These are phyloP conservation scores for Macrolepiota albuminosa DNA, from an alignment of 768 basidiomycete genomes.

Conservation along the genomic window DNA sequence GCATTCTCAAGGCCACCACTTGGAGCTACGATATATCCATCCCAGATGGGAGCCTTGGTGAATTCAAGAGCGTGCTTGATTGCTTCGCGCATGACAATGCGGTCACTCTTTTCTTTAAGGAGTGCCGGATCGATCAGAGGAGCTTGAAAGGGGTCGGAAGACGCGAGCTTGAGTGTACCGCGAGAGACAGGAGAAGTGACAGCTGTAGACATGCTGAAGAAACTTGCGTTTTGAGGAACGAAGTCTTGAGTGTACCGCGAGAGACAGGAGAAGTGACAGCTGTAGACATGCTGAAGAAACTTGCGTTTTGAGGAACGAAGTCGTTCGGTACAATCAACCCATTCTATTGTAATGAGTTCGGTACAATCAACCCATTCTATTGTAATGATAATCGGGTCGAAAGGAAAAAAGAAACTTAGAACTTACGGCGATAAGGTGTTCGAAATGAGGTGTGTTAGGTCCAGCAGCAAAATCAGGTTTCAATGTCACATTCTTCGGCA, in stretches of 20 bases:
- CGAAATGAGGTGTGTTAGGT: conserved; percentile 16
- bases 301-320: conserved; percentile 8
- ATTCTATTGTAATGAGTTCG: no score
- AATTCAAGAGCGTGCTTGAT: conserved; percentile 4
- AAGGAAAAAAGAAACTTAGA: not conserved
- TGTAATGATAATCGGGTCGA: not conserved
- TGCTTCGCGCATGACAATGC: conserved; percentile 1
- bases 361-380: conserved; percentile 7
- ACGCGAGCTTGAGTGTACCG: conserved; percentile 3
- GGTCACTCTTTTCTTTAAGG: conserved; percentile 5
- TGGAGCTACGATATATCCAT: conserved; percentile 9
- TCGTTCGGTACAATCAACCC: no score
- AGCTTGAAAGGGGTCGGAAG: conserved; percentile 8
- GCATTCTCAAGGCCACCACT: conserved; percentile 16
- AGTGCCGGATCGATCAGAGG: conserved; percentile 7
- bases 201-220: conserved; percentile 16
- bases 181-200: conserved; percentile 23
- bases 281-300: conserved; percentile 15
- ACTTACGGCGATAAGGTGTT: conserved; percentile 7
- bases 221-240: conserved; percentile 9
- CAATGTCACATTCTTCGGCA: conserved; percentile 15
- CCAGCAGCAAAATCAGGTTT: conserved; percentile 23
- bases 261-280: conserved; percentile 23
- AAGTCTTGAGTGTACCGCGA: conserved; percentile 2
- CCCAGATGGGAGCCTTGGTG: conserved; percentile 1